phyloP scores from a whole-genome alignment of 2,329 filamentous ascomycete genomes.

The Gnomoniopsis sp. region DNA sequence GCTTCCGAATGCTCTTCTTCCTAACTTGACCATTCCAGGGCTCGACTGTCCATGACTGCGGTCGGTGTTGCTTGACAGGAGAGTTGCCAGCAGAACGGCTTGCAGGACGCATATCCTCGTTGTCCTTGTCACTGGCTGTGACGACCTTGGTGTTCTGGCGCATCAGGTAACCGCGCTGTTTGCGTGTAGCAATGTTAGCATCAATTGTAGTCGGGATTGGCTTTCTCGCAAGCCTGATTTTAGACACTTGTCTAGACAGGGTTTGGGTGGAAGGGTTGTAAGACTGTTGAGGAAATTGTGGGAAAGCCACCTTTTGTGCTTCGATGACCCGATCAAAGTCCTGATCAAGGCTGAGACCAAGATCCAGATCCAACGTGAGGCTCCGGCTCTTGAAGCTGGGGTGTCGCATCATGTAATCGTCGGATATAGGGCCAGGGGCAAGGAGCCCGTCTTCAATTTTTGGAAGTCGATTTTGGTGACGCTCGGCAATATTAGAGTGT shows the following conservation, averaged over 20 bases:
- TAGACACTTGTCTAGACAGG: slow-evolving; percentile 45
- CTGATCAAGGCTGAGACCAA: slow-evolving; percentile 81
- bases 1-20: slow-evolving; percentile 61
- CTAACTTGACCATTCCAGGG: slow-evolving; percentile 87
- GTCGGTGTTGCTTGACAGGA: slow-evolving; percentile 71
- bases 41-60: slow-evolving; percentile 93
- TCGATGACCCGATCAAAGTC: slow-evolving; percentile 96
- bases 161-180: slow-evolving; percentile 98
- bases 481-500: slow-evolving; percentile 59
- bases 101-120: slow-evolving; percentile 47
- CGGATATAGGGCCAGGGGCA: slow-evolving; percentile 29
- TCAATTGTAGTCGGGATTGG: slow-evolving; percentile 19
- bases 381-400: slow-evolving; percentile 79
- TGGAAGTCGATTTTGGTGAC: slow-evolving; percentile 54
- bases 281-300: slow-evolving; percentile 26
- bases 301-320: slow-evolving; percentile 84
- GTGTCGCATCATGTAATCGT: slow-evolving; percentile 54
- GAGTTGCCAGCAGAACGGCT: slow-evolving; percentile 65
- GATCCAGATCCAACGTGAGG: slow-evolving; percentile 75
- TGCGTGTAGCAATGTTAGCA: slow-evolving; percentile 60
- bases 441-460: slow-evolving; percentile 35
- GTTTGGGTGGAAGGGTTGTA: slow-evolving; percentile 10
- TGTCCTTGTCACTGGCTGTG: slow-evolving; percentile 77
- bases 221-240: slow-evolving; percentile 17
- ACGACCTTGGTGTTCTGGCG: slow-evolving; percentile 97